phyloP scores from a whole-genome alignment of 495 filamentous ascomycete genomes.

The Annulohypoxylon stygium region DNA sequence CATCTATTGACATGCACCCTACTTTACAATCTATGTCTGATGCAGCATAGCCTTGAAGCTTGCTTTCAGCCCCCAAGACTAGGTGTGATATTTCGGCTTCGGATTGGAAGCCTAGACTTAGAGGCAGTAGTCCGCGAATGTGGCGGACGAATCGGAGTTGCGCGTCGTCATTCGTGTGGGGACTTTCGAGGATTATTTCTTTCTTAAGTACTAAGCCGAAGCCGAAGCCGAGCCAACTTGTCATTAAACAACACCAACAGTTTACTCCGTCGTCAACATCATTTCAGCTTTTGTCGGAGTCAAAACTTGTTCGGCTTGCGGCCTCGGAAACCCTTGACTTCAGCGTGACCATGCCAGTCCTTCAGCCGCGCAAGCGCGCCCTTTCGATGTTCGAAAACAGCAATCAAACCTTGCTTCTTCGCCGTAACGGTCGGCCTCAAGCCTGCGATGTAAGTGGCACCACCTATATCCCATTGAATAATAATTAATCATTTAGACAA shows the following conservation, averaged over 20 bases:
- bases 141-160: constrained; percentile 24
- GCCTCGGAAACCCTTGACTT: neutral
- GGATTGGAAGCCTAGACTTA: constrained; percentile 5
- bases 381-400: constrained; percentile 15
- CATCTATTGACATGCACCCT: neutral
- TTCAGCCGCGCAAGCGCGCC: neutral
- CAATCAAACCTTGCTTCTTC: constrained; percentile 33
- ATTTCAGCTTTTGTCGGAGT: constrained; percentile 5
- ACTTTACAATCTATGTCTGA: neutral
- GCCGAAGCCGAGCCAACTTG: constrained; percentile 39
- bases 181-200: neutral
- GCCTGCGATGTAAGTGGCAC: constrained; percentile 46
- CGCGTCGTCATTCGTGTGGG: neutral
- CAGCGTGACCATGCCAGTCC: neutral
- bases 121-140: neutral
- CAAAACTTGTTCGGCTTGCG: constrained; percentile 16
- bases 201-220: constrained; percentile 35
- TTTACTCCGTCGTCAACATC: neutral
- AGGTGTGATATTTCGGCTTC: constrained; percentile 21
- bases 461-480: neutral
- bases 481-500: constrained; percentile 28
- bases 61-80: neutral
- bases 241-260: neutral
- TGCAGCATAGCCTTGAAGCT: constrained; percentile 1
- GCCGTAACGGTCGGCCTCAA: constrained; percentile 48